A percentile compares a stretch with the other conserved stretches of the same genome.
Conservation (phyloP, 2,329 filamentous ascomycete species). For the Gnomoniopsis smithogilvyi region DNA sequence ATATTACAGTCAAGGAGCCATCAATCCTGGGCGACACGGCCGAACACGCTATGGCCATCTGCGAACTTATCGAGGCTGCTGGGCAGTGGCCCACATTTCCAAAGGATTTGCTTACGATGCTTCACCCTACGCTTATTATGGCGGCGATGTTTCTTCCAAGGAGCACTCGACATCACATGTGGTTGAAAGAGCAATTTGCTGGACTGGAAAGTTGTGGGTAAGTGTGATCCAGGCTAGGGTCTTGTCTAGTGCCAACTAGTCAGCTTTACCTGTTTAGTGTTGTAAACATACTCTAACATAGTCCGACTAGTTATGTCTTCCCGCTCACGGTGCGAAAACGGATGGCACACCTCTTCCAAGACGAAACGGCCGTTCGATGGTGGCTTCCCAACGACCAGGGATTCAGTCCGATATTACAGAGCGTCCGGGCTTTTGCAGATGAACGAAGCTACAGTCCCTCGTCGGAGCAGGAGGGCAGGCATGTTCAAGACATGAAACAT, state of each 20-base stretch:
- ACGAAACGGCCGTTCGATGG: conserved; percentile 72
- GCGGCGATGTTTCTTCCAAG: conserved; percentile 76
- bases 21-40: conserved; percentile 56
- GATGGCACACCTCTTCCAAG: conserved; percentile 73
- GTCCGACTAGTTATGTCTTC: conserved; percentile 69
- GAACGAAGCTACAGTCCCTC: conserved; percentile 64
- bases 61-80: conserved; percentile 76
- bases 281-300: background rate
- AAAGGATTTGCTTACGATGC: conserved; percentile 66
- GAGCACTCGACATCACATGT: conserved; percentile 69
- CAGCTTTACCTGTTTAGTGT: background rate
- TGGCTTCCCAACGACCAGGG: conserved; percentile 85
- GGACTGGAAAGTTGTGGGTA: conserved; percentile 76
- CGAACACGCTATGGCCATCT: conserved; percentile 64
- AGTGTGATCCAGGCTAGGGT: conserved; percentile 31
- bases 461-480: conserved; percentile 57
- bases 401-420: conserved; percentile 69
- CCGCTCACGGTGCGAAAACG: conserved; percentile 69
- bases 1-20: conserved; percentile 46
- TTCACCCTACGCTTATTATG: conserved; percentile 75
- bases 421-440: conserved; percentile 76
- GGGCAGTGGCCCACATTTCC: conserved; percentile 68
- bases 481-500: conserved; percentile 70
- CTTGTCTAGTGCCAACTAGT: background rate
- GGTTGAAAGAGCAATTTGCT: conserved; percentile 77